Base-by-base conservation (phyloP, 495 filamentous ascomycete species). In the Bacidia gigantensis region DNA sequence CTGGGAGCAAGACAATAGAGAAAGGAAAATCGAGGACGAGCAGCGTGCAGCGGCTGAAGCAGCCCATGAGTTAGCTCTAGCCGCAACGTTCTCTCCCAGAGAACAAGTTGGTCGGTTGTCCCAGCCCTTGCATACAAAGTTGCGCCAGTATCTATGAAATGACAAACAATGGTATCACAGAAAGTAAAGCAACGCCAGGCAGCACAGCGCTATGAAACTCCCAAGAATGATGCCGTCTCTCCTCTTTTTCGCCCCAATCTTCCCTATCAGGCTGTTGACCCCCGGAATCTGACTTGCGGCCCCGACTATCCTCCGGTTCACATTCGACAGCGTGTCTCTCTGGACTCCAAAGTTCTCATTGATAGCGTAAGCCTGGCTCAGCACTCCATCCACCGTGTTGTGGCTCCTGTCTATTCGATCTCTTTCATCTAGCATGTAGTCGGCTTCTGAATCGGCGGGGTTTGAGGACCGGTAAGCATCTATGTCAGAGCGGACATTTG, bases 381-480 rank as follows among this genome's bases (percentile, higher is more conserved):
- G 71, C 40, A 99, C 89, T 50, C 80, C 82, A 62, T 99, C 92
- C 38, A 86, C 85, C 67, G 92, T 76, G 48, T 80, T 83, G 62
- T 96, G 82, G 60, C 85, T 89, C 60, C 84, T 77, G 58, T 99
- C 93, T 60, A 99, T 78, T 52, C 82, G 75, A 46, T 71, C 66
- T 24, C 92, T 77, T 77, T 99, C 92, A 59, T 86, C 86, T 18
- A 97, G 77, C 89, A 99, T 95, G 70, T 95, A 97, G 40, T 97
- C 90, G 18, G 86, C 86, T 68, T 96, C 92, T 35, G 81, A 85
- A 3, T 74, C 77, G 50, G 77, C 84, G 7, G 87, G 86, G 67
- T 93, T 89, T 53, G 67, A 71, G 23, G 76, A 78, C 21, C 82
- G 78, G 73, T 95, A 96, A 38, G 84, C 81, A 60, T 83, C 76